Evolutionary conservation across 2,329 filamentous ascomycete genomes (phyloP), one percentile per base, ranked within the genome.

Genomic region (Ceratocystiopsis minuta): DNA sequence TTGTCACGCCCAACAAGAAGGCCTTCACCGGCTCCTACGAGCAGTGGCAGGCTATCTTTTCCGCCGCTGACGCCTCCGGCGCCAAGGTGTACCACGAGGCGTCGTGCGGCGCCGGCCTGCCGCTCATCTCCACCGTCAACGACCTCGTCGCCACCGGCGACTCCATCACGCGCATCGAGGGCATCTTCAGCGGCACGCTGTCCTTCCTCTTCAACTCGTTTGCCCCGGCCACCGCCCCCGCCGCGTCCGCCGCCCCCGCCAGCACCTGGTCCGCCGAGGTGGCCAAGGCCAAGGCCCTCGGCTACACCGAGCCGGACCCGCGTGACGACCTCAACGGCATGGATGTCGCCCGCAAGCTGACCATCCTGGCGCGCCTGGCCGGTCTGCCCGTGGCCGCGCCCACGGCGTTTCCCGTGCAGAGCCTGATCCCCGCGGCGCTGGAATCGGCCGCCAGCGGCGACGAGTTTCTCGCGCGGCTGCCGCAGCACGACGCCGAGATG

Each of bases 1-100:
- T 98, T 52, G 84, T 96, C 24, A 98, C 90, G 1, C 87, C 90
- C 36, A 98, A 96, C 70, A 98, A 98, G 68, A 98, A 98, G 64
- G 88, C 82, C 14, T 98, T 98, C 63, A 92, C 85, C 0, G 78
- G 81, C 44, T 76, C 74, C 37, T 77, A 83, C 53, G 67, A 75
- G 51, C 66, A 94, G 43, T 98, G 88, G 87, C 72, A 83, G 54
- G 75, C 81, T 48, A 95, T 98, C 55, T 92, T 93, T 60, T 63
- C 66, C 3, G 71, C 83, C 1, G 79, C 86, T 1, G 67, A 71
- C 38, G 67, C 70, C 28, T 73, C 72, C 1, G 80, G 80, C 36
- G 83, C 87, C 36, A 81, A 85, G 56, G 70, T 96, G 45, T 96
- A 90, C 68, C 90, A 98, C 59, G 90, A 98, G 64, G 87, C 84